Conservation (phyloP, 768 basidiomycete species). For the Mycena filopes region DNA sequence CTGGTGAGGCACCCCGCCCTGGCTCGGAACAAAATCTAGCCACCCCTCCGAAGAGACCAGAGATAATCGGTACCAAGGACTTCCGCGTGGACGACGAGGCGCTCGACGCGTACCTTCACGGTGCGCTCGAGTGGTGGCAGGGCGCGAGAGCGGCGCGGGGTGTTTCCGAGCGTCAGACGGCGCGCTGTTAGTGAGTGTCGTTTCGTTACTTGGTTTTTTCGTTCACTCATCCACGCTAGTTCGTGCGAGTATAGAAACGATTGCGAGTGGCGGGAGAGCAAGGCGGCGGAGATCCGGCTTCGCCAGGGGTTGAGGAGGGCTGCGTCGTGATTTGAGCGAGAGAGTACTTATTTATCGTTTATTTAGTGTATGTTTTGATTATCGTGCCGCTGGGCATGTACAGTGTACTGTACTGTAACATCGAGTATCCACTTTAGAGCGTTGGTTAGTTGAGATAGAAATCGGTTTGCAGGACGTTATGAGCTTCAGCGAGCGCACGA, state of each 20-base stretch:
- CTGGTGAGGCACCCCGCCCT: too few species aligned
- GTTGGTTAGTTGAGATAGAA: too few species aligned
- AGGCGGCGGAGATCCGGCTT: conserved; percentile 50
- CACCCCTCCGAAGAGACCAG: conserved; percentile 8
- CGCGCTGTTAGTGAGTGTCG: conserved; percentile 74
- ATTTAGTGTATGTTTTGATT: too few species aligned
- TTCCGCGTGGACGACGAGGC: conserved; percentile 65
- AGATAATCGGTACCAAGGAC: conserved; percentile 72
- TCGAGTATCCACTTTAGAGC: too few species aligned
- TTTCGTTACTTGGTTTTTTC: background rate
- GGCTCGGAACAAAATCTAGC: too few species aligned
- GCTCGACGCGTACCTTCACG: conserved; percentile 64
- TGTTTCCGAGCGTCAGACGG: conserved; percentile 66
- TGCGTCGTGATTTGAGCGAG: background rate
- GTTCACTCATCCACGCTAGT: conserved; percentile 43
- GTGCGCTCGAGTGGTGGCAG: conserved; percentile 79
- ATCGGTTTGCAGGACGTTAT: too few species aligned
- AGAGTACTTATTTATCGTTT: background rate
- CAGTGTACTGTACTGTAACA: too few species aligned
- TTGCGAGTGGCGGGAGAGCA: conserved; percentile 84
- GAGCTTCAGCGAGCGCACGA: too few species aligned
- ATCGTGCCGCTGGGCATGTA: too few species aligned
- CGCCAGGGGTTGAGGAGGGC: background rate
- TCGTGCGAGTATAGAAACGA: conserved; percentile 78
- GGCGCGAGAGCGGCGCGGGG: conserved; percentile 77